phyloP scores from a whole-genome alignment of 2,329 filamentous ascomycete species.

The Aspergillus flavus region DNA sequence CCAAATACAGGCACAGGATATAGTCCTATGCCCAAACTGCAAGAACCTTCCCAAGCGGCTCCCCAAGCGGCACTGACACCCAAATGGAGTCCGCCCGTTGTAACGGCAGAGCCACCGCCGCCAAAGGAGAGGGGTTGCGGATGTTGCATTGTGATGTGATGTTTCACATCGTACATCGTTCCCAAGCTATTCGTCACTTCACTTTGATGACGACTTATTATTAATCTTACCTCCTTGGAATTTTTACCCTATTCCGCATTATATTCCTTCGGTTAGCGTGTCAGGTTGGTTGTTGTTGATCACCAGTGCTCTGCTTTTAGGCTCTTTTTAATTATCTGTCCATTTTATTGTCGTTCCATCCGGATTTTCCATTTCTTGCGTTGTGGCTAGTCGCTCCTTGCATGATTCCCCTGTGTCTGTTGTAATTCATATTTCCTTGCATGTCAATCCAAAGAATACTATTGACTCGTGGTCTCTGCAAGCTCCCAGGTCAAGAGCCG shows the following conservation, averaged over 20 bases:
- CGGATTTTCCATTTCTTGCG: slow-evolving; percentile 5
- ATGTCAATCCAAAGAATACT: slow-evolving; percentile 2
- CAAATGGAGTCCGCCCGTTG: slow-evolving; percentile 48
- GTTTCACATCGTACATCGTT: not conserved
- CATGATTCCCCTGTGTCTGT: slow-evolving; percentile 9
- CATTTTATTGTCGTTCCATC: not conserved
- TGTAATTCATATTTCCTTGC: slow-evolving; percentile 1
- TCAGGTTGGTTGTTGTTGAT: slow-evolving; percentile 16
- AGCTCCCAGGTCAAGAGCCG: slow-evolving; percentile 1
- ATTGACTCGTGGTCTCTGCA: slow-evolving; percentile 3
- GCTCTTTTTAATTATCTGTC: slow-evolving; percentile 12
- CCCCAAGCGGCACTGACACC: slow-evolving; percentile 38
- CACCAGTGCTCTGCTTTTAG: slow-evolving; percentile 11
- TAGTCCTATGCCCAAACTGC: slow-evolving; percentile 53
- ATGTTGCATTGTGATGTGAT: slow-evolving; percentile 76
- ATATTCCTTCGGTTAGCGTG: slow-evolving; percentile 23
- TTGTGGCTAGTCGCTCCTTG: slow-evolving; percentile 11
- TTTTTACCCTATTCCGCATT: slow-evolving; percentile 2
- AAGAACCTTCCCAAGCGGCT: slow-evolving; percentile 38
- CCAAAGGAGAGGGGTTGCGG: slow-evolving; percentile 59
- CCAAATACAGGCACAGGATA: slow-evolving; percentile 52
- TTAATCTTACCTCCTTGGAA: not conserved
- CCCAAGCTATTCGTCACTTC: not conserved
- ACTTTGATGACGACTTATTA: not conserved
- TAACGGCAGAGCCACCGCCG: slow-evolving; percentile 57